These are phyloP conservation scores for Quercus alba DNA, from an alignment of 306 rosid species.

Conservation along the genomic window DNA sequence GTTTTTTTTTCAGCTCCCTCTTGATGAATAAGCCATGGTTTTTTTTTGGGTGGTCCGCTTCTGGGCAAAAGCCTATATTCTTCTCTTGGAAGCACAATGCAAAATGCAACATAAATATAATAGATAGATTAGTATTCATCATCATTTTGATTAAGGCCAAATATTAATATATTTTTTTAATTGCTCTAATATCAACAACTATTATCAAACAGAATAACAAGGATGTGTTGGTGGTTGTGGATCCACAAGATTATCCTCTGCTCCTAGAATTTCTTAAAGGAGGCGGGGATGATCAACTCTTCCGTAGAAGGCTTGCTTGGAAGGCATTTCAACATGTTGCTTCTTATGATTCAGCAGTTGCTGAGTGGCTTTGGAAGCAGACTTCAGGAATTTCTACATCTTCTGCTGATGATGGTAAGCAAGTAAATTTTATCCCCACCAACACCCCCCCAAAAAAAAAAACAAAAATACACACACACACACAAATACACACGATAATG, in stretches of 20 bases:
- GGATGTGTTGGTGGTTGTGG: conserved; percentile 91
- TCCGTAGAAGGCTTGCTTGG: conserved; percentile 87
- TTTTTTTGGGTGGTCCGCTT: neutral
- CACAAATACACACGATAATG: no score
- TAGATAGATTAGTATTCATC: neutral
- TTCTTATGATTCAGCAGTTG: conserved; percentile 87
- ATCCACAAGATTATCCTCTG: conserved; percentile 77
- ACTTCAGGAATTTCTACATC: conserved; percentile 54
- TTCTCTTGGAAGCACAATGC: neutral
- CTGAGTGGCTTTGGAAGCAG: conserved; percentile 98
- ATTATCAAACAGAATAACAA: conserved; percentile 68
- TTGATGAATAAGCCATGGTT: neutral
- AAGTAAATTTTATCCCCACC: neutral
- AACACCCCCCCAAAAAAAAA: neutral
- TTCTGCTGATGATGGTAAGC: neutral
- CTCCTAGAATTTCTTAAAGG: conserved; percentile 73
- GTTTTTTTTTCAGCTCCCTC: neutral
- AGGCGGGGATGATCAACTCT: conserved; percentile 51
- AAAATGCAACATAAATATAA: neutral
- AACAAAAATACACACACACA: no score
- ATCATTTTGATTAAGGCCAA: neutral
- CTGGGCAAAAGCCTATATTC: neutral
- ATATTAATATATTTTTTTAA: neutral
- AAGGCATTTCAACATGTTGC: conserved; percentile 93
- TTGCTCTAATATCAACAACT: conserved; percentile 13